Evolutionary conservation across 768 basidiomycete species (phyloP).

Genomic region (Trametes cingulata): DNA sequence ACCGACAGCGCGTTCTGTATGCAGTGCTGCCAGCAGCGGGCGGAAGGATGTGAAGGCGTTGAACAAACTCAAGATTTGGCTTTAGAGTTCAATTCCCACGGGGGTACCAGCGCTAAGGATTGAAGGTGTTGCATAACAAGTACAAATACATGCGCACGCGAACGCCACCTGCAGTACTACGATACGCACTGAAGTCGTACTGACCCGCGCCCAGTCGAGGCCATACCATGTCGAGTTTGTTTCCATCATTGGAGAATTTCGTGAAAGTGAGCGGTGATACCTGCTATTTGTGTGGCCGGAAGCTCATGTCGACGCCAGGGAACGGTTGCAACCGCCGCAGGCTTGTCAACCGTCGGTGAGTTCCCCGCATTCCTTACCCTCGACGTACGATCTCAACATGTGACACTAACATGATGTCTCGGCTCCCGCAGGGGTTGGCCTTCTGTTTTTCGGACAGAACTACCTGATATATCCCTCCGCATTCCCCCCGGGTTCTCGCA

Average conservation of each 20-base stretch:
- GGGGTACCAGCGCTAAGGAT: not conserved
- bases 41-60: not conserved
- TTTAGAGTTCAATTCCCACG: slow-evolving; percentile 11
- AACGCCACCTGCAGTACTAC: not conserved
- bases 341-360: slow-evolving; percentile 39
- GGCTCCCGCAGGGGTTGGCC: slow-evolving; percentile 17
- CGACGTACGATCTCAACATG: not conserved
- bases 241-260: slow-evolving; percentile 46
- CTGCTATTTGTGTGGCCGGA: slow-evolving; percentile 1
- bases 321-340: slow-evolving; percentile 39
- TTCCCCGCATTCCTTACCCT: not conserved
- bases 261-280: slow-evolving; percentile 39
- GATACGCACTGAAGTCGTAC: no score
- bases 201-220: not conserved
- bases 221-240: slow-evolving; percentile 37
- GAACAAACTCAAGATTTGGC: slow-evolving; percentile 12
- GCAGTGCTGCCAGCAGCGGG: not conserved
- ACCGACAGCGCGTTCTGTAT: not conserved
- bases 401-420: not conserved
- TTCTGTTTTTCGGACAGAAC: slow-evolving; percentile 68
- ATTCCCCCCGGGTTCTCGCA: slow-evolving; percentile 77
- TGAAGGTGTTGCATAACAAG: slow-evolving; percentile 9
- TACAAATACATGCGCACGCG: not conserved
- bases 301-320: slow-evolving; percentile 28
- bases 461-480: slow-evolving; percentile 90